Evolutionary conservation across 2,329 filamentous ascomycete species (phyloP), one percentile per base, ranked within the genome.

Genomic region (Verticillium klebahnii): DNA sequence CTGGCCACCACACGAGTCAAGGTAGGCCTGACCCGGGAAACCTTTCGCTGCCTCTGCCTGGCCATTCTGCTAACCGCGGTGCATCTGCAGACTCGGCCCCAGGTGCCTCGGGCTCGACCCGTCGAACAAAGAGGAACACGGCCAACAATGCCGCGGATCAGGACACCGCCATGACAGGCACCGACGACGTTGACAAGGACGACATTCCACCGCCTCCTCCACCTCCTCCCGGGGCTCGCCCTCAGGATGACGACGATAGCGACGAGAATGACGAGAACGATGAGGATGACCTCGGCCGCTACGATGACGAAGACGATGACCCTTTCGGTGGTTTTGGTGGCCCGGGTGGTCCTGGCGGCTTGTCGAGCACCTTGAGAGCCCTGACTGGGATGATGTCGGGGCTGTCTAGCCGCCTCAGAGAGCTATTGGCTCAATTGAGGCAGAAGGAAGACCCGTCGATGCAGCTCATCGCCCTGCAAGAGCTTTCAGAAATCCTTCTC

Each of bases 341-440:
- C 52, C 83, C 85, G 56, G 85, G 82, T 56, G 84, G 84, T 61
- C 81, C 84, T 11, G 82, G 86, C 17, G 86, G 87, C 19, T 79
- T 98, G 32, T 91, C 92, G 7, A 91, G 82, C 70, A 96, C 93
- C 15, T 82, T 99, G 19, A 85, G 94, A 72, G 93, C 93, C 19
- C 79, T 99, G 67, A 96, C 88, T 60, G 93, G 93, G 65, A 96
- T 97, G 84, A 96, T 97, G 84, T 94, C 97, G 85, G 91, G 93
- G 45, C 88, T 94, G 62, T 89, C 91, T 25, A 84, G 87, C 45
- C 88, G 93, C 66, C 81, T 99, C 58, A 86, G 94, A 61, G 91
- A 92, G 63, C 89, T 93, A 59, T 78, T 94, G 64, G 82, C 78
- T 74, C 91, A 89, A 68, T 79, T 99, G 62, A 89, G 89, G 66